Percentiles rank a stretch among this genome's conserved stretches.
phyloP scores from a whole-genome alignment of 805 yeast species.

The Torulaspora maleeae region DNA sequence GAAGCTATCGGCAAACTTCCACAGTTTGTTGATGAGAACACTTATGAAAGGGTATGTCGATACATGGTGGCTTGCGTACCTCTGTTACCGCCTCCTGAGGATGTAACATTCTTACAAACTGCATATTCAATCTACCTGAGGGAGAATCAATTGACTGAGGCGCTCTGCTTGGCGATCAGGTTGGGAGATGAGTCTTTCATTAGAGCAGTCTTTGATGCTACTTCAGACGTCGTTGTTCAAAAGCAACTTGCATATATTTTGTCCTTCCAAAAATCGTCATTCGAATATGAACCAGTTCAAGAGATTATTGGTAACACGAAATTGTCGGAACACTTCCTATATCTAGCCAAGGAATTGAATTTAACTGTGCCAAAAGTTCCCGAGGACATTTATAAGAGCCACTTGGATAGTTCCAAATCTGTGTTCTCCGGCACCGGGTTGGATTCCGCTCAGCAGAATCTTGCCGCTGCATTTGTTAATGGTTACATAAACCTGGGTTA shows the following conservation, averaged over 20 bases:
- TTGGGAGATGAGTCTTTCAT: slow-evolving; percentile 78
- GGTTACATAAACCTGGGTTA: slow-evolving; percentile 88
- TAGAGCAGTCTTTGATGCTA: slow-evolving; percentile 73
- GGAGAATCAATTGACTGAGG: slow-evolving; percentile 80
- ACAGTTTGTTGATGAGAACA: slow-evolving; percentile 76
- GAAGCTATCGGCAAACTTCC: slow-evolving; percentile 82
- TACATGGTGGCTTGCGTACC: slow-evolving; percentile 98
- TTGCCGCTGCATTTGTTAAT: slow-evolving; percentile 92
- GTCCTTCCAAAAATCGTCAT: slow-evolving; percentile 80
- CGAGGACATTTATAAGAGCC: slow-evolving; percentile 89
- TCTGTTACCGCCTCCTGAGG: slow-evolving; percentile 91
- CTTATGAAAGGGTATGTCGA: slow-evolving; percentile 83
- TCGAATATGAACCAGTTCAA: slow-evolving; percentile 70
- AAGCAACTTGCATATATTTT: slow-evolving; percentile 88
- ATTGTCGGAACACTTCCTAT: slow-evolving; percentile 71
- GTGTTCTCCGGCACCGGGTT: slow-evolving; percentile 49
- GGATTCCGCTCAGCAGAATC: slow-evolving; percentile 91
- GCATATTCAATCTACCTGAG: slow-evolving; percentile 81
- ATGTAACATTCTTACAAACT: slow-evolving; percentile 74
- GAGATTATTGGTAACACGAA: slow-evolving; percentile 78
- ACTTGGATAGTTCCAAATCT: slow-evolving; percentile 67
- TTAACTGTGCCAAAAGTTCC: slow-evolving; percentile 87
- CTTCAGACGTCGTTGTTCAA: slow-evolving; percentile 67
- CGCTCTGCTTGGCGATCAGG: slow-evolving; percentile 82
- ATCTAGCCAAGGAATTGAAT: slow-evolving; percentile 82